phyloP scores from a whole-genome alignment of 2,329 filamentous ascomycete species.

The Talaromyces piceae region DNA sequence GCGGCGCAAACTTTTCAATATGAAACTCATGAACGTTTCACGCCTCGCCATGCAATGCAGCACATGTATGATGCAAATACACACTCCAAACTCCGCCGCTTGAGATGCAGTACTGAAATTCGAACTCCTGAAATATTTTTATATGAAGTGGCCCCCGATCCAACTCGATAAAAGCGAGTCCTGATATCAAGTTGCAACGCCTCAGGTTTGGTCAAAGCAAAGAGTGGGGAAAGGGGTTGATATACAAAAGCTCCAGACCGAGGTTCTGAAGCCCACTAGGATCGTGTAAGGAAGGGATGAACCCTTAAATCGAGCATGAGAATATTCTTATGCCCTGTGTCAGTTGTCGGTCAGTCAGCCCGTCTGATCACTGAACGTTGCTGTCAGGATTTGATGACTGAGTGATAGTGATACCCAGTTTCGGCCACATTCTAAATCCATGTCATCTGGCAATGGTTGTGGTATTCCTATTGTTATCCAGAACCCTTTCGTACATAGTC shows the following conservation, averaged over 20 bases:
- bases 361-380: background rate
- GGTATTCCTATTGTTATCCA: constrained; percentile 19
- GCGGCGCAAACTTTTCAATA: constrained; percentile 8
- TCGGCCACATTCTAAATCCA: too few species aligned
- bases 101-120: constrained; percentile 11
- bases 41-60: constrained; percentile 12
- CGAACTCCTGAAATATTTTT: background rate
- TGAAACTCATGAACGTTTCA: constrained; percentile 8
- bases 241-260: background rate
- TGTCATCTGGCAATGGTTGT: constrained; percentile 12
- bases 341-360: background rate
- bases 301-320: background rate
- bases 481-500: constrained; percentile 32
- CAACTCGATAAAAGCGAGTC: background rate
- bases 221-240: background rate
- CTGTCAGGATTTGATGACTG: background rate
- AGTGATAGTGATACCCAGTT: too few species aligned
- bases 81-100: constrained; percentile 10
- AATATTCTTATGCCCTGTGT: background rate
- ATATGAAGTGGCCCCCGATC: background rate
- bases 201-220: too few species aligned
- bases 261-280: background rate
- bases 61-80: constrained; percentile 9
- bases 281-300: background rate
- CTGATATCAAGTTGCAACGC: background rate